Percentiles rank a stretch among this genome's conserved stretches.
These are phyloP conservation scores for Sophora flavescens DNA, from an alignment of 306 rosid species.

Conservation along the genomic window DNA sequence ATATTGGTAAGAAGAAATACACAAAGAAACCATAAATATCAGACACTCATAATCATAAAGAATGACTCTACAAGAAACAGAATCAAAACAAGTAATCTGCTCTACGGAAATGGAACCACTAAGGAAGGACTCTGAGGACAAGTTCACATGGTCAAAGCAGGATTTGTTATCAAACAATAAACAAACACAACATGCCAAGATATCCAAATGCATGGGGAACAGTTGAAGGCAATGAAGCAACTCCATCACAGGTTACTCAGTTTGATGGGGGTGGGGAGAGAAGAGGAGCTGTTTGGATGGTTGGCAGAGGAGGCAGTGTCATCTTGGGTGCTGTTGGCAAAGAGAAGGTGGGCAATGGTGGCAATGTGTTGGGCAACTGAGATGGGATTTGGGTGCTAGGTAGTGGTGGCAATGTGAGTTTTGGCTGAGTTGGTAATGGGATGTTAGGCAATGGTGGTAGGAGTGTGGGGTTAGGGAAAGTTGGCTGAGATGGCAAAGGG, in stretches of 20 bases:
- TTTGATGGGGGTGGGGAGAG: constrained; percentile 47
- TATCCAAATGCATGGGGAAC: not conserved
- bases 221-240: not conserved
- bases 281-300: constrained; percentile 35
- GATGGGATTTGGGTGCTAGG: constrained; percentile 33
- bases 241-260: not conserved
- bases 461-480: constrained; percentile 31
- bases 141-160: not conserved
- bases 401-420: constrained; percentile 39
- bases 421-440: not conserved
- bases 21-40: not conserved
- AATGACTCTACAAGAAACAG: not conserved
- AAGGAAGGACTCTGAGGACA: not conserved
- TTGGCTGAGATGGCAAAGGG: constrained; percentile 18
- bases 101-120: not conserved
- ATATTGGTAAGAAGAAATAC: not conserved
- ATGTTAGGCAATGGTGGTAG: constrained; percentile 15
- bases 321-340: constrained; percentile 24
- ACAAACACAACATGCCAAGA: not conserved
- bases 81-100: not conserved
- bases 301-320: constrained; percentile 28
- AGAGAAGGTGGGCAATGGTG: not conserved
- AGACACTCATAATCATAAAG: not conserved
- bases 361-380: constrained; percentile 30
- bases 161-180: not conserved